These are phyloP conservation scores for Yarrowia galli DNA, from an alignment of 1,139 yeast genomes.

Conservation along the genomic window DNA sequence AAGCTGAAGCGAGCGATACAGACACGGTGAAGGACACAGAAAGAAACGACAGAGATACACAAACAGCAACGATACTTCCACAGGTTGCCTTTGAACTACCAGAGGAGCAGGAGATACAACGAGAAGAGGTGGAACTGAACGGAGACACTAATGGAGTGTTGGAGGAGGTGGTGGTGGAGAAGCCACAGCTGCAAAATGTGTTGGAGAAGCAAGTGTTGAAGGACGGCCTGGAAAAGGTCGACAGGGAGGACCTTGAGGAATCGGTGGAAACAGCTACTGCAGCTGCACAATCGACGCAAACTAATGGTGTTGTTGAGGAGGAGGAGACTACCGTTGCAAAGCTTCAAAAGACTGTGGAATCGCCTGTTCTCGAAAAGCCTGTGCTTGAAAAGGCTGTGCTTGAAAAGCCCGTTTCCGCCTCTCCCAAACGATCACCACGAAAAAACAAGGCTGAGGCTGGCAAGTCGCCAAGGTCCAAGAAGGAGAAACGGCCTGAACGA, in stretches of 20 bases:
- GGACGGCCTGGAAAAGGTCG: no score
- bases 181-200: no score
- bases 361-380: no score
- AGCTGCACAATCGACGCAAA: neutral
- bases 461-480: neutral
- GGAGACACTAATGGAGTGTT: neutral
- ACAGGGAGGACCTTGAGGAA: neutral
- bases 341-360: no score
- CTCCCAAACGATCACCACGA: neutral
- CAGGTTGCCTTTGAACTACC: conserved; percentile 2
- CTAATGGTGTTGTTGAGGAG: neutral
- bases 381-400: no score
- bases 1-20: neutral
- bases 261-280: neutral
- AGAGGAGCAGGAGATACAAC: neutral
- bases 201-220: no score
- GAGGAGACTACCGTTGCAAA: neutral
- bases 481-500: neutral
- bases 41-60: neutral
- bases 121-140: neutral
- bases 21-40: neutral
- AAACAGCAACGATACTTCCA: neutral
- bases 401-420: no score
- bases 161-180: neutral
- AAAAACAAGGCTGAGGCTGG: neutral